Base-by-base conservation (phyloP, 2,329 filamentous ascomycete genomes). In the Stagonosporopsis rhizophila region DNA sequence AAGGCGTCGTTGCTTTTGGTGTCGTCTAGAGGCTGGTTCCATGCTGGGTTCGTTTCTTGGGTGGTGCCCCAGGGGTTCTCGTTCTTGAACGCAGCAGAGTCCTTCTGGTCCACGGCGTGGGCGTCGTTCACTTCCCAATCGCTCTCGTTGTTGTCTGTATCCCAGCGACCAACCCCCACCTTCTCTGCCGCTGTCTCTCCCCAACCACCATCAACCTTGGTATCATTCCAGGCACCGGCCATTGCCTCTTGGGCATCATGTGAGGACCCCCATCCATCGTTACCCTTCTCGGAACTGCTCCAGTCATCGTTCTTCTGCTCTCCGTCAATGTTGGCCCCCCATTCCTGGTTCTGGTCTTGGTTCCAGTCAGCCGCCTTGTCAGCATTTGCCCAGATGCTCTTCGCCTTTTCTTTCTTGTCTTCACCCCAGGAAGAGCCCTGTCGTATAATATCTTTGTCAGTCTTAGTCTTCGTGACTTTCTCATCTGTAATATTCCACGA, bases 401-500 rank as follows among this genome's bases (percentile, higher is more conserved):
- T n/a, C 11, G 17, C 27, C 19, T 49, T 23, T 1, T 14, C 38
- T 1, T 23, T 15, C 19, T n/a, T 23, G 4, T 34, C 25, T n/a
- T 32, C 19, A 2, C 35, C 45, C 45, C 45, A 48, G 4, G 35
- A 28, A 12, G 37, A 32, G 12, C 9, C 9, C 19, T 28, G 15
- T 3, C 7, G 27, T 27, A 4, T 1, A 17, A 8, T 6, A 30
- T 32, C 23, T 44, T 38, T n/a, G 9, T 23, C 20, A 35, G 20
- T 8, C n/a, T 37, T 9, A 9, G 11, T 9, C 28, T 39, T 27
- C 15, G 25, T 28, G 2, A 17, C 15, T 14, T 11, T 23, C 27
- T 45, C 34, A 11, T 28, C 6, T 2, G 22, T 30, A 6, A 40
- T 11, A 9, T 40, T 51, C 61, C 63, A 66, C n/a, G 59, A 57